phyloP scores from a whole-genome alignment of 768 basidiomycete genomes.

The Kwoniella bestiolae region DNA sequence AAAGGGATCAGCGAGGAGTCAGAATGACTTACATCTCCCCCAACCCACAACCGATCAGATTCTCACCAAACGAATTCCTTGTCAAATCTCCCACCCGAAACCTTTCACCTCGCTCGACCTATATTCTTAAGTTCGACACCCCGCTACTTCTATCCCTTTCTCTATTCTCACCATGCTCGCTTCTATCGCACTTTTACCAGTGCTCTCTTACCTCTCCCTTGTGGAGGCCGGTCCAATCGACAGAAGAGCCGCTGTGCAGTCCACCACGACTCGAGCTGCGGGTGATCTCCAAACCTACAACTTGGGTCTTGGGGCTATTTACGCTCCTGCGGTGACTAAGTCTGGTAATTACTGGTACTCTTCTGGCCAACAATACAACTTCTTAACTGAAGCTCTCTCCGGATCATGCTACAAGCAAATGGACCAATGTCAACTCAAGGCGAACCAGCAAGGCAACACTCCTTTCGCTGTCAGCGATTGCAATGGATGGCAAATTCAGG shows the following conservation, averaged over 20 bases:
- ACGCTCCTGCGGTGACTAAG: constrained; percentile 20
- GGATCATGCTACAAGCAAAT: constrained; percentile 22
- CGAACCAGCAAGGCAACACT: constrained; percentile 17
- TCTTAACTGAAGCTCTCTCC: constrained; percentile 13
- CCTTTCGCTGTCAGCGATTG: constrained; percentile 11
- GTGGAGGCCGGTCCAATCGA: constrained; percentile 12
- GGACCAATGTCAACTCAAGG: constrained; percentile 19
- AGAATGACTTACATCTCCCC: no score
- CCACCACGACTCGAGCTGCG: constrained; percentile 9
- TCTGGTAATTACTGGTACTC: constrained; percentile 19
- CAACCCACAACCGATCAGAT: no score
- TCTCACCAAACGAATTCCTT: not conserved
- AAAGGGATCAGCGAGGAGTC: no score
- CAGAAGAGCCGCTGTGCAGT: constrained; percentile 4
- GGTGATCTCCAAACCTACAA: constrained; percentile 19
- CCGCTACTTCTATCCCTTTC: constrained; percentile 6
- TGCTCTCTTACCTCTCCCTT: constrained; percentile 8
- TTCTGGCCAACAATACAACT: constrained; percentile 19
- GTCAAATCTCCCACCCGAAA: not conserved
- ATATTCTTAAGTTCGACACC: constrained; percentile 6
- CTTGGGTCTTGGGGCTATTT: constrained; percentile 15
- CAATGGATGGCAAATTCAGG: constrained; percentile 21
- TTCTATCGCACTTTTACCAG: not conserved
- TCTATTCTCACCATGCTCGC: constrained; percentile 8
- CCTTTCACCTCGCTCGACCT: constrained; percentile 4